phyloP scores from a whole-genome alignment of 768 basidiomycete species.

The Suillus brevipes region DNA sequence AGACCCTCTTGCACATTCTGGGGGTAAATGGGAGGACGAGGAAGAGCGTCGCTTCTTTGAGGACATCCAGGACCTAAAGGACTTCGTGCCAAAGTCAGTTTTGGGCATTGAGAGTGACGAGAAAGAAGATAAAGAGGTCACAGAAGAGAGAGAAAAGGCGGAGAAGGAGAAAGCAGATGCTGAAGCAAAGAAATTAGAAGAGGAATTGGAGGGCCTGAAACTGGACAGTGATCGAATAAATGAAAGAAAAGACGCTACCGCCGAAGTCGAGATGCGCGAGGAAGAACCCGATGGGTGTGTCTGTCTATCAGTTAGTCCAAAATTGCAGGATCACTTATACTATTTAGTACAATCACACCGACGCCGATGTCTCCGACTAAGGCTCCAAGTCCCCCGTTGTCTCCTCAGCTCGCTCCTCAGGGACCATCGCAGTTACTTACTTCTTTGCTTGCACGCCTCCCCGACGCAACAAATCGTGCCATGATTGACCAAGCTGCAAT shows the following conservation, averaged over 20 bases:
- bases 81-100: constrained; percentile 87
- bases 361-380: constrained; percentile 64
- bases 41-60: constrained; percentile 95
- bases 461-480: constrained; percentile 90
- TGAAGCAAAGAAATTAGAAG: constrained; percentile 72
- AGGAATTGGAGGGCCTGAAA: constrained; percentile 68
- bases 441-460: constrained; percentile 84
- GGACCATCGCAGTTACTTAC: constrained; percentile 94
- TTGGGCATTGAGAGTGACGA: constrained; percentile 62
- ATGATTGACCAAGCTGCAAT: constrained; percentile 92
- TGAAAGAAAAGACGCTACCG: constrained; percentile 16
- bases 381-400: constrained; percentile 55
- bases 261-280: constrained; percentile 19
- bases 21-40: constrained; percentile 97
- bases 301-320: constrained; percentile 13
- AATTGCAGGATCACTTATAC: constrained; percentile 23
- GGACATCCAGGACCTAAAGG: constrained; percentile 86
- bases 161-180: constrained; percentile 65
- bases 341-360: constrained; percentile 51
- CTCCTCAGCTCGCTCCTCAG: constrained; percentile 76
- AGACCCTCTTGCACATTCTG: constrained; percentile 46
- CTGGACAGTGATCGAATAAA: constrained; percentile 34
- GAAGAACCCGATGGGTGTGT: constrained; percentile 33
- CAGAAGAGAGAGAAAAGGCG: constrained; percentile 47
- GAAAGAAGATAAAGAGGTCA: constrained; percentile 40